phyloP scores from a whole-genome alignment of 2,329 filamentous ascomycete genomes.

The Epichloe scottii region DNA sequence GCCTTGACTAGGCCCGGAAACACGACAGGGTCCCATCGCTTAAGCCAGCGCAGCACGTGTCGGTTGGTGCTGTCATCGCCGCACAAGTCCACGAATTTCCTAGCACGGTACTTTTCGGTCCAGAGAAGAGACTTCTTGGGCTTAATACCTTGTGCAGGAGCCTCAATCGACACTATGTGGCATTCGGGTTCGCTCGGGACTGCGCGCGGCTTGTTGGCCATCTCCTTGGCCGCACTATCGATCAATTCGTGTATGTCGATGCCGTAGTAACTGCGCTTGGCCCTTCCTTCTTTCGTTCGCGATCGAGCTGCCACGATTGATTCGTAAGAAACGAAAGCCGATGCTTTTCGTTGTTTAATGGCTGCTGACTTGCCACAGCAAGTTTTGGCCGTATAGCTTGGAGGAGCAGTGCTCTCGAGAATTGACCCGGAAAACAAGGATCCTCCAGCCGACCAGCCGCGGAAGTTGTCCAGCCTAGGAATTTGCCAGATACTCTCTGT shows the following conservation, averaged over 20 bases:
- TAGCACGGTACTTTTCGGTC: conserved; percentile 95
- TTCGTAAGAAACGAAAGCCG: conserved; percentile 44
- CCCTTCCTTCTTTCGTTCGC: conserved; percentile 51
- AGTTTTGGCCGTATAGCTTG: conserved; percentile 33
- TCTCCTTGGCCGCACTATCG: conserved; percentile 53
- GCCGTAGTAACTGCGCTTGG: conserved; percentile 73
- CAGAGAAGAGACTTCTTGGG: conserved; percentile 54
- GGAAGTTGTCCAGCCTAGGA: neutral
- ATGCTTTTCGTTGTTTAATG: conserved; percentile 40
- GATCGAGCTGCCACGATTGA: conserved; percentile 56
- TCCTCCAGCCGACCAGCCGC: conserved; percentile 11
- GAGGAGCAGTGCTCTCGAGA: conserved; percentile 13
- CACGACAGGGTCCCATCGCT: conserved; percentile 84
- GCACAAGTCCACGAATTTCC: conserved; percentile 82
- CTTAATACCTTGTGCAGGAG: conserved; percentile 21
- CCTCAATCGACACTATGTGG: conserved; percentile 32
- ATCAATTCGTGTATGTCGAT: conserved; percentile 81
- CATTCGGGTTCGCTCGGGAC: conserved; percentile 16
- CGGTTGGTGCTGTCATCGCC: conserved; percentile 92
- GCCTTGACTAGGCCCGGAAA: conserved; percentile 64
- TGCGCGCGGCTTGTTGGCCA: conserved; percentile 24
- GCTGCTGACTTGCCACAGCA: conserved; percentile 45
- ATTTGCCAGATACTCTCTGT: neutral
- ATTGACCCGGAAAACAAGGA: conserved; percentile 17
- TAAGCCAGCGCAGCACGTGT: conserved; percentile 82